Conservation (phyloP, 495 filamentous ascomycete species). For the Aspergillus diversus region DNA sequence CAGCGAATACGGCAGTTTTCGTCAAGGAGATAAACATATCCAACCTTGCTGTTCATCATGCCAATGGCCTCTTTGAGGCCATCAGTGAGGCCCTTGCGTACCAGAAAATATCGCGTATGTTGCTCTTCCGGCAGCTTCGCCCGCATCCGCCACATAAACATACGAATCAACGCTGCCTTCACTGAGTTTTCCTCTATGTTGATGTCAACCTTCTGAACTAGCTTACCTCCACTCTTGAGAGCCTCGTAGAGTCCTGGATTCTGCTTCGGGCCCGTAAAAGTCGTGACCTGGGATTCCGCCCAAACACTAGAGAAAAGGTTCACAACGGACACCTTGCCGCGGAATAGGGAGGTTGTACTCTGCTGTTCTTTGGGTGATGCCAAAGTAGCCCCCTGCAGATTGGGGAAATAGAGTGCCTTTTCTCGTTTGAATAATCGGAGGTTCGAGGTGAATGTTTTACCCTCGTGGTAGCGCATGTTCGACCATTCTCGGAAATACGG, state of each 20-base stretch:
- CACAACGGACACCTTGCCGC: slow-evolving; percentile 75
- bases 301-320: slow-evolving; percentile 78
- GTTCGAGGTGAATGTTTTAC: slow-evolving; percentile 87
- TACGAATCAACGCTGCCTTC: slow-evolving; percentile 72
- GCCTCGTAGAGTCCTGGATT: slow-evolving; percentile 67
- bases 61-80: slow-evolving; percentile 77
- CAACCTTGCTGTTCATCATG: slow-evolving; percentile 83
- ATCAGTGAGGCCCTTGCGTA: slow-evolving; percentile 74
- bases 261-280: slow-evolving; percentile 63
- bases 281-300: slow-evolving; percentile 79
- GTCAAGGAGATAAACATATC: slow-evolving; percentile 94
- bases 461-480: slow-evolving; percentile 77
- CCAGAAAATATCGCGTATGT: slow-evolving; percentile 79
- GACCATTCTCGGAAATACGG: slow-evolving; percentile 95
- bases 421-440: slow-evolving; percentile 74
- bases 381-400: slow-evolving; percentile 79
- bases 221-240: slow-evolving; percentile 40
- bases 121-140: slow-evolving; percentile 57
- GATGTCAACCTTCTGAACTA: slow-evolving; percentile 76
- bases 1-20: slow-evolving; percentile 86
- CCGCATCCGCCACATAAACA: slow-evolving; percentile 68
- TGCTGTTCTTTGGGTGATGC: slow-evolving; percentile 47
- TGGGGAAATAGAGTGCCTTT: slow-evolving; percentile 88
- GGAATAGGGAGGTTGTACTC: slow-evolving; percentile 74
- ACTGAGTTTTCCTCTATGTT: slow-evolving; percentile 82